These are phyloP conservation scores for Trifolium repens DNA, from an alignment of 306 rosid species.

Conservation along the genomic window DNA sequence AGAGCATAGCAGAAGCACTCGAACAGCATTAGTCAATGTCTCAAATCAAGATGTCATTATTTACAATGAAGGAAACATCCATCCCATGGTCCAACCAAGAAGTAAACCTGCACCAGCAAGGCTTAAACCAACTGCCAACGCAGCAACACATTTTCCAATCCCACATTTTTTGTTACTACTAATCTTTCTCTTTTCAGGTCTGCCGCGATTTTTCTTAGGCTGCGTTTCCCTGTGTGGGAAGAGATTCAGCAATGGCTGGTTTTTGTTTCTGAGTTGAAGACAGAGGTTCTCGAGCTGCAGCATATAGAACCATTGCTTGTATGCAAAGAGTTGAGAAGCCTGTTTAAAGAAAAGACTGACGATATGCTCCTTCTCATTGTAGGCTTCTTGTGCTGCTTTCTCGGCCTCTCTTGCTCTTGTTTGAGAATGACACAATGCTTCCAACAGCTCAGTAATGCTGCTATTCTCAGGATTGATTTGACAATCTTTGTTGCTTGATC, in stretches of 20 bases:
- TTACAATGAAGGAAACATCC: conserved; percentile 70
- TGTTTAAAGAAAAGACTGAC: conserved; percentile 74
- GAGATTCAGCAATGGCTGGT: conserved; percentile 55
- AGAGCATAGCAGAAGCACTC: conserved; percentile 24
- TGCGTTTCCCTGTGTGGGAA: conserved; percentile 53
- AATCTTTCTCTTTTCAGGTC: conserved; percentile 47
- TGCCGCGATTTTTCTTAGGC: conserved; percentile 50
- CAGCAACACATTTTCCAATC: conserved; percentile 53
- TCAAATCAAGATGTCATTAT: conserved; percentile 26
- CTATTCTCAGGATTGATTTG: conserved; percentile 40
- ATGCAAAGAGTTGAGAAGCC: conserved; percentile 86
- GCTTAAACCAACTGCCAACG: conserved; percentile 72
- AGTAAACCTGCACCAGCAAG: conserved; percentile 87
- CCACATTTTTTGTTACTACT: conserved; percentile 44
- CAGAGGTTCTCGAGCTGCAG: conserved; percentile 85
- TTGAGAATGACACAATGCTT: conserved; percentile 89
- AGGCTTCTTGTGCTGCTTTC: conserved; percentile 76
- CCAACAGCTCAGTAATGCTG: conserved; percentile 71
- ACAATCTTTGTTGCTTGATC: conserved; percentile 42
- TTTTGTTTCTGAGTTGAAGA: conserved; percentile 68
- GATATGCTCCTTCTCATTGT: conserved; percentile 84
- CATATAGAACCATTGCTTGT: conserved; percentile 81
- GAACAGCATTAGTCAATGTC: conserved; percentile 20
- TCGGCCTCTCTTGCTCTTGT: conserved; percentile 94
- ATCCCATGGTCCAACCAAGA: conserved; percentile 95